phyloP scores from a whole-genome alignment of 768 basidiomycete species.

The Termitomyces sp. region DNA sequence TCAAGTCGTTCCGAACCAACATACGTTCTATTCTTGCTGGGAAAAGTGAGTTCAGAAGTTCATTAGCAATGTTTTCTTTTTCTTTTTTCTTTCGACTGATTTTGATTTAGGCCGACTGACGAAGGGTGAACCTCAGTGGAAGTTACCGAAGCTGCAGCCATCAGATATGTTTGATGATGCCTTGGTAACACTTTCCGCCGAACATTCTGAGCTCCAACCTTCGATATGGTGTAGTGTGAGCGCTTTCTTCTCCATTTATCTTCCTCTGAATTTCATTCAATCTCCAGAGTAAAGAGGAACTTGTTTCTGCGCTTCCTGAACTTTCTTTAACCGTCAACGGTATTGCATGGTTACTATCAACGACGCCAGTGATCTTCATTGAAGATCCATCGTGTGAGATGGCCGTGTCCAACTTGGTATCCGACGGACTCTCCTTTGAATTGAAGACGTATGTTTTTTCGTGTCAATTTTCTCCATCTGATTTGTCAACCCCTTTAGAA shows the following conservation, averaged over 20 bases:
- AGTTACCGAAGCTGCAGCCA: neutral
- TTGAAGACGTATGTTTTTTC: conserved; percentile 8
- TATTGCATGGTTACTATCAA: conserved; percentile 13
- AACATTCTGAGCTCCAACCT: neutral
- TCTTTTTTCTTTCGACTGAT: neutral
- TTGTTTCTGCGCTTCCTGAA: conserved; percentile 14
- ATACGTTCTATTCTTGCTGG: neutral
- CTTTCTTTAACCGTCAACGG: conserved; percentile 13
- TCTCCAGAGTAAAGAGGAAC: conserved; percentile 16
- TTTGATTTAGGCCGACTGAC: conserved; percentile 1
- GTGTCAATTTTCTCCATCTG: neutral
- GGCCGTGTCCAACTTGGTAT: conserved; percentile 4
- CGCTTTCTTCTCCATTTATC: neutral
- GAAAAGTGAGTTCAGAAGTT: conserved; percentile 1
- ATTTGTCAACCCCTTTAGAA: conserved; percentile 2
- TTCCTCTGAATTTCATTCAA: neutral
- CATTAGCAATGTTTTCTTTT: neutral
- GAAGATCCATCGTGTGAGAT: conserved; percentile 3
- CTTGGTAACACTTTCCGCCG: neutral
- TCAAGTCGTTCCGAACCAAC: neutral
- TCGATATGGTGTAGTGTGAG: conserved; percentile 15
- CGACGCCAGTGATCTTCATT: conserved; percentile 10
- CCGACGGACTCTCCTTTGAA: conserved; percentile 9
- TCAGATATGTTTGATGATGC: neutral
- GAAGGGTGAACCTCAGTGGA: conserved; percentile 15